Conservation (phyloP, 805 yeast genomes). For the Candida corydali region DNA sequence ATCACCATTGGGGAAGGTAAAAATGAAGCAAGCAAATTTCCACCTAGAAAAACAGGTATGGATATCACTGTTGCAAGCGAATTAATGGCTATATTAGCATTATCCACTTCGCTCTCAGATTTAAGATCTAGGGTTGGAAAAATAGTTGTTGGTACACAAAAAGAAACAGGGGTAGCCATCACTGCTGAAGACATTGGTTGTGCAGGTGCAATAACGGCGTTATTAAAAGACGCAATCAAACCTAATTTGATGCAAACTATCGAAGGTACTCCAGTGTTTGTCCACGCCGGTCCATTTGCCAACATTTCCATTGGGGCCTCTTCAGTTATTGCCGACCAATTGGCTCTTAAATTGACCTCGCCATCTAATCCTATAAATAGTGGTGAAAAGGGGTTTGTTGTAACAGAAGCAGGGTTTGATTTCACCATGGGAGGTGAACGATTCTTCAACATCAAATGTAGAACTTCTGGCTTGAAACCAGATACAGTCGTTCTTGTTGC, state of each 20-base stretch:
- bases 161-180: constrained; percentile 66
- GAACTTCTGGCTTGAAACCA: constrained; percentile 83
- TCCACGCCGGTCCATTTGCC: constrained; percentile 98
- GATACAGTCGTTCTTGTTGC: constrained; percentile 93
- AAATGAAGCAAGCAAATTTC: constrained; percentile 76
- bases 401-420: constrained; percentile 98
- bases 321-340: constrained; percentile 87
- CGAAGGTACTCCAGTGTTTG: constrained; percentile 96
- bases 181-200: constrained; percentile 94
- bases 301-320: constrained; percentile 96
- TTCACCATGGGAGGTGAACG: constrained; percentile 99
- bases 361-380: constrained; percentile 41
- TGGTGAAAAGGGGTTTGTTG: constrained; percentile 71
- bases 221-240: constrained; percentile 92
- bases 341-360: constrained; percentile 82
- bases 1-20: constrained; percentile 89
- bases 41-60: constrained; percentile 82
- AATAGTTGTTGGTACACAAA: constrained; percentile 83
- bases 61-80: constrained; percentile 96
- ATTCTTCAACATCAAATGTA: constrained; percentile 91
- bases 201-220: constrained; percentile 94
- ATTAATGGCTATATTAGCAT: constrained; percentile 92
- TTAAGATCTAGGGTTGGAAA: constrained; percentile 84
- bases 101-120: constrained; percentile 72
- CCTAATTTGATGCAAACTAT: constrained; percentile 96